These are phyloP conservation scores for Lactifluus subvellereus DNA, from an alignment of 768 basidiomycete species.

Conservation along the genomic window DNA sequence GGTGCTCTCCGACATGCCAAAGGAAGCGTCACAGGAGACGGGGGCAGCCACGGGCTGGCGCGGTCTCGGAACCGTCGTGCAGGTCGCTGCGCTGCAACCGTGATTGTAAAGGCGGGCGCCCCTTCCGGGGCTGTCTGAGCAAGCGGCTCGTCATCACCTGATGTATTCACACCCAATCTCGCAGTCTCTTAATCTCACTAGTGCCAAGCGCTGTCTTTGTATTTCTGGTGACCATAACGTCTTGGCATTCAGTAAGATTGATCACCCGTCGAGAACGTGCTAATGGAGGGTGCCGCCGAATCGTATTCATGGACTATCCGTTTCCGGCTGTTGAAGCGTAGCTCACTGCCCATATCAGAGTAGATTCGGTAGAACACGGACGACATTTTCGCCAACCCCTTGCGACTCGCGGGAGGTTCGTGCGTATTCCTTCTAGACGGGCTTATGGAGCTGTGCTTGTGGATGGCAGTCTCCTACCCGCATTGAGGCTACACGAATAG, in stretches of 20 bases:
- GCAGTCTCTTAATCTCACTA: neutral
- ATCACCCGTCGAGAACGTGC: neutral
- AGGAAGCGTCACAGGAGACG: slow-evolving; percentile 48
- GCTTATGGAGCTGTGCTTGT: neutral
- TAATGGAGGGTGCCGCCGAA: neutral
- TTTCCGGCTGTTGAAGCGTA: neutral
- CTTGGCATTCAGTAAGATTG: neutral
- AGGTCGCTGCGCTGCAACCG: slow-evolving; percentile 41
- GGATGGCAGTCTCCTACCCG: neutral
- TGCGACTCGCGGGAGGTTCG: too few species aligned
- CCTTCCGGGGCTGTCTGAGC: neutral
- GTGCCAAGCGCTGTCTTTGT: neutral
- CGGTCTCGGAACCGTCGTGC: slow-evolving; percentile 61
- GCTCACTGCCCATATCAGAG: neutral
- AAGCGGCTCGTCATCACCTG: neutral
- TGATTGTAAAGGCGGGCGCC: neutral
- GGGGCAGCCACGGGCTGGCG: slow-evolving; percentile 82
- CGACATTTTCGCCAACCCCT: neutral
- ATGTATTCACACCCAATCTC: neutral
- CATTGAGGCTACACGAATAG: neutral
- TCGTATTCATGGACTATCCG: neutral
- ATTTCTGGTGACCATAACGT: neutral
- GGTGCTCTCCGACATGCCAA: slow-evolving; percentile 56
- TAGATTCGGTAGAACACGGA: neutral
- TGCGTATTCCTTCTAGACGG: too few species aligned